Evolutionary conservation across 2,329 filamentous ascomycete genomes (phyloP).

Genomic region (Eutypa lata): DNA sequence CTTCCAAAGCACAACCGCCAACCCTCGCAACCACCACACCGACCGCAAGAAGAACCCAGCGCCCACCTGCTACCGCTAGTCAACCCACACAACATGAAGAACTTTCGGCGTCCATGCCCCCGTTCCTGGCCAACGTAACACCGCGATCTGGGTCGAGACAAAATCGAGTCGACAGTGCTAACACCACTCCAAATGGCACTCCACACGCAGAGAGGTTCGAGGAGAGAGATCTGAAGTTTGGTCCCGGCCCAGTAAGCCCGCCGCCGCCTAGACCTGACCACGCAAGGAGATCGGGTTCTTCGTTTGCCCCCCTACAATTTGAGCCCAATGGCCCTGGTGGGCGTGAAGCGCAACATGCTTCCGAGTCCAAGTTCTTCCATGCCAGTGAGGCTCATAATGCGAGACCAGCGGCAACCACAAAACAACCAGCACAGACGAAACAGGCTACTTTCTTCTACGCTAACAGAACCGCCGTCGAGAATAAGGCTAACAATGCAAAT

Average conservation of each 20-base stretch:
- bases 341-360: conserved; percentile 21
- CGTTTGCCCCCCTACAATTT: conserved; percentile 38
- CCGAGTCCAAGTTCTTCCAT: conserved; percentile 81
- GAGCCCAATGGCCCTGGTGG: conserved; percentile 26
- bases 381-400: conserved; percentile 69
- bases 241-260: conserved; percentile 32
- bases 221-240: conserved; percentile 38
- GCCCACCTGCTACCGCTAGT: conserved; percentile 24
- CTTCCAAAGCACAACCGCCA: conserved; percentile 34
- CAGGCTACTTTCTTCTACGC: conserved; percentile 55
- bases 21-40: conserved; percentile 36
- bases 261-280: conserved; percentile 28
- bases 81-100: conserved; percentile 41
- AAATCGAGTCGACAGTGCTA: conserved; percentile 66
- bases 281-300: conserved; percentile 29
- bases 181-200: conserved; percentile 63
- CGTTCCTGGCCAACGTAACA: conserved; percentile 68
- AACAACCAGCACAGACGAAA: conserved; percentile 36
- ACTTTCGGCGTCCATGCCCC: conserved; percentile 50
- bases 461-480: conserved; percentile 43
- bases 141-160: conserved; percentile 74
- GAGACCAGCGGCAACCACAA: conserved; percentile 27
- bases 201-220: conserved; percentile 47
- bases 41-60: conserved; percentile 32
- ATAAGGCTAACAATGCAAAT: conserved; percentile 32